A percentile compares a stretch with the other conserved stretches of the same genome.
Evolutionary conservation across 2,329 filamentous ascomycete species (phyloP).

Genomic region (Exophiala viscosa): DNA sequence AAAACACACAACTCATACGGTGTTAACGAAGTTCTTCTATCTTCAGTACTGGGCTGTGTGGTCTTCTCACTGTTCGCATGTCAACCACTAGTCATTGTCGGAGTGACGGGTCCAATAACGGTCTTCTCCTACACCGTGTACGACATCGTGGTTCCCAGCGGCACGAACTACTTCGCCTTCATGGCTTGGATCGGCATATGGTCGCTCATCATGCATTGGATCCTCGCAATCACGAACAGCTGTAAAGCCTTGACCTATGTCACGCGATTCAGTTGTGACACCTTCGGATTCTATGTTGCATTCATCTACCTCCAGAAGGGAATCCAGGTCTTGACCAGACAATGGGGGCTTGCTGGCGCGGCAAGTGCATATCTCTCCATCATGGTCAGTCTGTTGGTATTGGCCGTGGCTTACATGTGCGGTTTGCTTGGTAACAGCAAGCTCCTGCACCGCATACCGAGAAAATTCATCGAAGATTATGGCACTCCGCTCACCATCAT

Average conservation of each 20-base stretch:
- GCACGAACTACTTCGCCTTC: constrained; percentile 79
- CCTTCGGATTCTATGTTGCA: constrained; percentile 90
- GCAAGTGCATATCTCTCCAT: constrained; percentile 72
- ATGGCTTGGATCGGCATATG: constrained; percentile 92
- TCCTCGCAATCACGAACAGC: constrained; percentile 76
- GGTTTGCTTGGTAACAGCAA: constrained; percentile 66
- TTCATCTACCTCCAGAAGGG: constrained; percentile 91
- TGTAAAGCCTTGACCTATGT: constrained; percentile 88
- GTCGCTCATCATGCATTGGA: constrained; percentile 80
- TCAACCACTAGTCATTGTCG: constrained; percentile 85
- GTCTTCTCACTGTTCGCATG: constrained; percentile 77
- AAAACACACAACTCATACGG: constrained; percentile 82
- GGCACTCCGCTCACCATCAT: constrained; percentile 77
- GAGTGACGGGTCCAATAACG: constrained; percentile 85
- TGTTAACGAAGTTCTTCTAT: constrained; percentile 84
- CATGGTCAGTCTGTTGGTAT: constrained; percentile 70
- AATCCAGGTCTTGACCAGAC: constrained; percentile 74
- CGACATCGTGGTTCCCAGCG: constrained; percentile 74
- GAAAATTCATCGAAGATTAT: constrained; percentile 85
- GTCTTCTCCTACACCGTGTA: constrained; percentile 95
- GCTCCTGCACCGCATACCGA: constrained; percentile 69
- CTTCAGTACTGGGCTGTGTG: constrained; percentile 76
- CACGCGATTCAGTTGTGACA: constrained; percentile 87
- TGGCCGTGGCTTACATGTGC: constrained; percentile 71
- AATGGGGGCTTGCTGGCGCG: constrained; percentile 60